Percentiles rank a stretch among this genome's conserved stretches.
phyloP scores from a whole-genome alignment of 257 asterid species.

The Mentha longifolia region DNA sequence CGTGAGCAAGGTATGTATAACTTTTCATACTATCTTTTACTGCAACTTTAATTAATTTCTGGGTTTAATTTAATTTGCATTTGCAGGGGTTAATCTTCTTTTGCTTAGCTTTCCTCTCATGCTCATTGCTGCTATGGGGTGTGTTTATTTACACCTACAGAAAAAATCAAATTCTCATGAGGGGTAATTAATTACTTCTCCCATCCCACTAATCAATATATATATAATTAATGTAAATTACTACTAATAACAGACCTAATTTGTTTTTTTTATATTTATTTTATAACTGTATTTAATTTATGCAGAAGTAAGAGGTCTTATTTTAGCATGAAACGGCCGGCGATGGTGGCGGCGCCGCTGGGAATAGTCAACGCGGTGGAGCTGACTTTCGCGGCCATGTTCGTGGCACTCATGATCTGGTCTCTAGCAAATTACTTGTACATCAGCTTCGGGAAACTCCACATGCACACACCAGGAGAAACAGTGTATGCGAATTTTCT shows the following conservation, averaged over 20 bases:
- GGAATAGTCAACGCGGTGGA: constrained; percentile 54
- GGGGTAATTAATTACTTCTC: neutral
- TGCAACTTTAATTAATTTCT: too few relatives aligned
- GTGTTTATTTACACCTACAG: constrained; percentile 54
- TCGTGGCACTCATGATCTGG: constrained; percentile 58
- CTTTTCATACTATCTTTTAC: too few relatives aligned
- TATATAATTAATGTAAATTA: too few relatives aligned
- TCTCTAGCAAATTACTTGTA: constrained; percentile 50
- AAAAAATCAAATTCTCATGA: constrained; percentile 41
- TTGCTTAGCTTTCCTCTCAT: constrained; percentile 55
- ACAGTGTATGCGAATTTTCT: constrained; percentile 41
- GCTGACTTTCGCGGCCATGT: constrained; percentile 54
- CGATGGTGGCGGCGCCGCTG: constrained; percentile 51
- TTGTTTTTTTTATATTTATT: too few relatives aligned
- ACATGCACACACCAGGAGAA: constrained; percentile 48
- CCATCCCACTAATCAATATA: too few relatives aligned
- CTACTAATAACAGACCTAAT: neutral
- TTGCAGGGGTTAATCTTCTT: constrained; percentile 63
- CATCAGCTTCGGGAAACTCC: constrained; percentile 48
- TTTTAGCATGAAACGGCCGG: constrained; percentile 44
- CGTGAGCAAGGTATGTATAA: constrained; percentile 53
- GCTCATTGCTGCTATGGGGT: constrained; percentile 54
- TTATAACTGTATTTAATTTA: too few relatives aligned
- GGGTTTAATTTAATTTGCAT: neutral
- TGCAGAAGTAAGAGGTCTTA: constrained; percentile 25